Evolutionary conservation across 2,329 filamentous ascomycete genomes (phyloP).

Genomic region (Chaetomiaceae sp.): DNA sequence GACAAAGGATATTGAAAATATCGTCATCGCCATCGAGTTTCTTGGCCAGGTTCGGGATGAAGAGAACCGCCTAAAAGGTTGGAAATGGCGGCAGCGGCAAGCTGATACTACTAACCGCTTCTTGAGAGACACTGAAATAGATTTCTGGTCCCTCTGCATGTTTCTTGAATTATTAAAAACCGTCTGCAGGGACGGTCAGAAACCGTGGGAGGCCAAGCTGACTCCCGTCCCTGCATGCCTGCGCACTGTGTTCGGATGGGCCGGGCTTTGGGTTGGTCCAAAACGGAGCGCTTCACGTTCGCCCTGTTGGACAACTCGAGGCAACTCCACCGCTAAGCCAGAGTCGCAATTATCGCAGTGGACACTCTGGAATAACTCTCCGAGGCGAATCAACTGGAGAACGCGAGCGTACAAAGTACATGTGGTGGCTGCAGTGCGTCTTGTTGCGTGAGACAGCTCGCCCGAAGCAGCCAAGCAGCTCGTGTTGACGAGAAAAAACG

Average conservation of each 20-base stretch:
- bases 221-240: neutral
- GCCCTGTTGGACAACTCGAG: too few relatives aligned
- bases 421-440: too few relatives aligned
- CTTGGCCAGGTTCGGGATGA: too few relatives aligned
- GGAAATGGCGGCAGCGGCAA: neutral
- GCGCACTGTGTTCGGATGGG: conserved; percentile 27
- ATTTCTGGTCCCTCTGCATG: neutral
- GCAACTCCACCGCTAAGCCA: neutral
- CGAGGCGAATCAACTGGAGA: neutral
- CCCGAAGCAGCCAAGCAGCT: too few relatives aligned
- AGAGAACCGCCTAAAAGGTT: too few relatives aligned
- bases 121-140: conserved; percentile 1
- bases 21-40: conserved; percentile 23
- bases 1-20: conserved; percentile 20
- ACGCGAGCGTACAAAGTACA: neutral
- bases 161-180: neutral
- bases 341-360: neutral
- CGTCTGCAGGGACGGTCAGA: too few relatives aligned
- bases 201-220: too few relatives aligned
- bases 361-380: neutral
- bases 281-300: neutral
- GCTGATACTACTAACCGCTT: too few relatives aligned
- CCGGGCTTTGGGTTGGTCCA: conserved; percentile 20
- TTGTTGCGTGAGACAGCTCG: too few relatives aligned
- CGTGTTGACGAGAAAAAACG: neutral